These are phyloP conservation scores for Schoenoplectus triqueter DNA, from an alignment of 202 grass and related monocot genomes.

Conservation along the genomic window DNA sequence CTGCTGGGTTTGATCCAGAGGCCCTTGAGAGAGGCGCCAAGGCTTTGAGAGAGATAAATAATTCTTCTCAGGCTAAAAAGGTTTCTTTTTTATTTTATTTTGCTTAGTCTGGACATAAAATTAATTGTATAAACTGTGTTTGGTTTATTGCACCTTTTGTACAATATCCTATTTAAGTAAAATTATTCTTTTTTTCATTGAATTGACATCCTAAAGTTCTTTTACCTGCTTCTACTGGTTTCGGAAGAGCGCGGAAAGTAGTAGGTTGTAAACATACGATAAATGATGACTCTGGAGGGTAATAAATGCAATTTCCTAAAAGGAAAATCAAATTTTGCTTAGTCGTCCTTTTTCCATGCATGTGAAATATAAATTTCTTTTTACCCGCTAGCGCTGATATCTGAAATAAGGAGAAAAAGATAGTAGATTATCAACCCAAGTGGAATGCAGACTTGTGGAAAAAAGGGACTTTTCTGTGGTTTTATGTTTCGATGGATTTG, in stretches of 20 bases:
- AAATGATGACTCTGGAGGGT: too few relatives aligned
- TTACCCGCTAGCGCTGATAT: background rate
- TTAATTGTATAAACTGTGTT: background rate
- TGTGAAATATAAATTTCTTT: too few relatives aligned
- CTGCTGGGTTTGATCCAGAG: slow-evolving; percentile 72
- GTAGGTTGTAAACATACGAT: too few relatives aligned
- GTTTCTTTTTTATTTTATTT: slow-evolving; percentile 34
- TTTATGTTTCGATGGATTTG: background rate
- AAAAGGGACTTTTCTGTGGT: background rate
- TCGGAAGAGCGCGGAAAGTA: too few relatives aligned
- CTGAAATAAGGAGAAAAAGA: background rate
- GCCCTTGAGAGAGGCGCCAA: slow-evolving; percentile 59
- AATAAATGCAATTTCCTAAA: too few relatives aligned
- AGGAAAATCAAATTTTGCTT: too few relatives aligned
- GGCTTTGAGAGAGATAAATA: slow-evolving; percentile 46
- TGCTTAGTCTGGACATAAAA: background rate
- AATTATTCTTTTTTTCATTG: too few relatives aligned
- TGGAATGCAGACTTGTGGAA: background rate
- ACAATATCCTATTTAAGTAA: background rate
- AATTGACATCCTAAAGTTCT: too few relatives aligned
- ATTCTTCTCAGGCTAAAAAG: slow-evolving; percentile 55
- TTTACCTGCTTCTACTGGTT: too few relatives aligned
- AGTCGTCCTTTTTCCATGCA: too few relatives aligned
- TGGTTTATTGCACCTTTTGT: background rate
- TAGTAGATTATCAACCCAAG: background rate